Evolutionary conservation across 2,329 filamentous ascomycete species (phyloP).

Genomic region (Colletotrichum sojae): DNA sequence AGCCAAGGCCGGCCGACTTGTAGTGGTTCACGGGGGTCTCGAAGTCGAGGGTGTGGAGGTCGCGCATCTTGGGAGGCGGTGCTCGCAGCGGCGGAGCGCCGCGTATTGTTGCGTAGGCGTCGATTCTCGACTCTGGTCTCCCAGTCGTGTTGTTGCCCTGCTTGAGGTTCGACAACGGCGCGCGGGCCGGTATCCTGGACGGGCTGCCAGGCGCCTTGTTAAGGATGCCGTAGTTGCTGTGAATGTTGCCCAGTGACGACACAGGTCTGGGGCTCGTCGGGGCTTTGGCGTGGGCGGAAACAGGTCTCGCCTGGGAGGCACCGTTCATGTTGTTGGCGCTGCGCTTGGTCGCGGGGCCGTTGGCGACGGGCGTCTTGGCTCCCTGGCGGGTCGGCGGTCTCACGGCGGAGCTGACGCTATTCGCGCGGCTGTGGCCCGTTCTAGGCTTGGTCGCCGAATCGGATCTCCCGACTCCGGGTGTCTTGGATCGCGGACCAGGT

Average conservation of each 20-base stretch:
- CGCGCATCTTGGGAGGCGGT: conserved; percentile 93
- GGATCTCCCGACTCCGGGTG: conserved; percentile 72
- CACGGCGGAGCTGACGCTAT: conserved; percentile 50
- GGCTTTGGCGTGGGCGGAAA: conserved; percentile 39
- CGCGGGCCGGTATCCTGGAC: conserved; percentile 78
- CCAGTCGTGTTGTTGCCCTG: conserved; percentile 87
- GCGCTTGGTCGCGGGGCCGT: conserved; percentile 51
- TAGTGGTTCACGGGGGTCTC: conserved; percentile 66
- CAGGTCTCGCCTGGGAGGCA: conserved; percentile 32
- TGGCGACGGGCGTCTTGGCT: conserved; percentile 69
- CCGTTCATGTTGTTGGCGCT: conserved; percentile 43
- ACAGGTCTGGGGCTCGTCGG: conserved; percentile 20
- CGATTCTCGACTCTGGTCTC: conserved; percentile 58
- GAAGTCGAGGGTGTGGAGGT: conserved; percentile 71
- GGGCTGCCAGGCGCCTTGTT: conserved; percentile 65
- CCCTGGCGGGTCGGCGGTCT: conserved; percentile 42
- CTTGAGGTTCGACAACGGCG: conserved; percentile 77
- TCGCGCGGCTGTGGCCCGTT: conserved; percentile 52
- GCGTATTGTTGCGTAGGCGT: conserved; percentile 59
- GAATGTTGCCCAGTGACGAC: conserved; percentile 44
- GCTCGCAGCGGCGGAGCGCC: conserved; percentile 72
- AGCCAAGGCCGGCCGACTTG: conserved; percentile 61
- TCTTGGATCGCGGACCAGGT: conserved; percentile 75
- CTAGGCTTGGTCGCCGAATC: conserved; percentile 59
- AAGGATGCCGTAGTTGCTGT: conserved; percentile 41